Conservation (phyloP, 208 protist genomes). For the Leishmania turanica region DNA sequence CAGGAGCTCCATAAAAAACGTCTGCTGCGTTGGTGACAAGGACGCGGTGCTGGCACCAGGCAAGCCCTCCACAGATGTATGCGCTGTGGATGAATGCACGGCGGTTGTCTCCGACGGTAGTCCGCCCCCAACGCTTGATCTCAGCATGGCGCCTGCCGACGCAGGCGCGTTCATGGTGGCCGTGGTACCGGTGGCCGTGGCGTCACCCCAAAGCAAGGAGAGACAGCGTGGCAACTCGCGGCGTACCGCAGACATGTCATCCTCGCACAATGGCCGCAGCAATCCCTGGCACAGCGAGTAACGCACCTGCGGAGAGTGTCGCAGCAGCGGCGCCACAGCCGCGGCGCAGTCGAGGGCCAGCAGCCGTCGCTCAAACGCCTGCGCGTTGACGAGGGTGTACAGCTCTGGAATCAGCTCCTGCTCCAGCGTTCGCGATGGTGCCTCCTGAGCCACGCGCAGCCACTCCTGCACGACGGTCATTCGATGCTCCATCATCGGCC, state of each 20-base stretch:
- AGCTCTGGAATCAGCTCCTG: constrained; percentile 69
- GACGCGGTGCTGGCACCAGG: background rate
- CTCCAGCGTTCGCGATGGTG: constrained; percentile 39
- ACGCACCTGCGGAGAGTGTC: constrained; percentile 30
- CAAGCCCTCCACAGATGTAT: background rate
- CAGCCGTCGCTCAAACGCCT: constrained; percentile 47
- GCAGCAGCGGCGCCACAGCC: constrained; percentile 41
- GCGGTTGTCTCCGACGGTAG: background rate
- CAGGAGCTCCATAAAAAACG: constrained; percentile 50
- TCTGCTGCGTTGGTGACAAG: constrained; percentile 22
- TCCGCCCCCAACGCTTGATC: background rate
- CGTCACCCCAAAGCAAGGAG: constrained; percentile 47
- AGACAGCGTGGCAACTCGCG: constrained; percentile 58
- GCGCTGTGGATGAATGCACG: background rate
- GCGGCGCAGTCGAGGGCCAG: constrained; percentile 62
- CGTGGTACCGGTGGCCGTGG: background rate
- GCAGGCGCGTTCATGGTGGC: background rate
- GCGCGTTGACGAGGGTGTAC: constrained; percentile 64
- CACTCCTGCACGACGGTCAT: constrained; percentile 50
- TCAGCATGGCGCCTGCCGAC: no score
- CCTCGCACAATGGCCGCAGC: constrained; percentile 63
- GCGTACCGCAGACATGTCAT: constrained; percentile 58
- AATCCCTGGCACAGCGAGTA: constrained; percentile 62
- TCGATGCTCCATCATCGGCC: constrained; percentile 46
- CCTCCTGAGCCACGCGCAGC: constrained; percentile 45